Evolutionary conservation across 2,329 filamentous ascomycete genomes (phyloP).

Genomic region (Penicillium sp.): DNA sequence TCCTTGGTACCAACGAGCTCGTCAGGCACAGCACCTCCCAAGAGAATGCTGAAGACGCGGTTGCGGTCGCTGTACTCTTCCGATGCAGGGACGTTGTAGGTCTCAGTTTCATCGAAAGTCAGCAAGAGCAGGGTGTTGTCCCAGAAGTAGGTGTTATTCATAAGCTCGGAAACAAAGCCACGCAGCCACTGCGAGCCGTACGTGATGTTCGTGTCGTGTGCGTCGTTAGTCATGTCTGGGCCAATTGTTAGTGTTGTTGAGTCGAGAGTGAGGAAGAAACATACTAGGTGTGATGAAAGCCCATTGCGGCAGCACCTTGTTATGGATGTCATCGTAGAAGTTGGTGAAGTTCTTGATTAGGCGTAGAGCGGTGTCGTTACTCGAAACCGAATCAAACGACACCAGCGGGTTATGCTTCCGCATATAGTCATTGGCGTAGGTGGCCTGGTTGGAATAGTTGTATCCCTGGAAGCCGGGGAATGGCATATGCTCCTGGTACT

Average conservation of each 20-base stretch:
- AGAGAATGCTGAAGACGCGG: constrained; percentile 65
- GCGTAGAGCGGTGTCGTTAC: constrained; percentile 57
- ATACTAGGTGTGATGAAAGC: constrained; percentile 52
- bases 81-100: too few relatives aligned
- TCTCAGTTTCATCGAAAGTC: constrained; percentile 77
- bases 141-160: constrained; percentile 69
- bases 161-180: constrained; percentile 66
- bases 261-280: too few relatives aligned
- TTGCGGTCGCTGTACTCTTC: constrained; percentile 63
- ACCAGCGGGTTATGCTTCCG: constrained; percentile 74
- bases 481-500: constrained; percentile 76
- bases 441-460: constrained; percentile 62
- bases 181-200: constrained; percentile 67
- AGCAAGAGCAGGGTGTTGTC: constrained; percentile 73
- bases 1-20: constrained; percentile 66
- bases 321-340: constrained; percentile 66
- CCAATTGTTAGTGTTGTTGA: too few relatives aligned
- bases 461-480: constrained; percentile 69
- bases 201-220: constrained; percentile 70
- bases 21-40: constrained; percentile 70
- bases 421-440: constrained; percentile 69
- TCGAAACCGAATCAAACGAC: constrained; percentile 63
- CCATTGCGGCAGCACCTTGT: constrained; percentile 67
- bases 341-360: constrained; percentile 70
- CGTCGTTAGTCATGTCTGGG: constrained; percentile 65